Evolutionary conservation across 1,284 basidiomycete species (phyloP).

Genomic region (Schizophyllum amplum): DNA sequence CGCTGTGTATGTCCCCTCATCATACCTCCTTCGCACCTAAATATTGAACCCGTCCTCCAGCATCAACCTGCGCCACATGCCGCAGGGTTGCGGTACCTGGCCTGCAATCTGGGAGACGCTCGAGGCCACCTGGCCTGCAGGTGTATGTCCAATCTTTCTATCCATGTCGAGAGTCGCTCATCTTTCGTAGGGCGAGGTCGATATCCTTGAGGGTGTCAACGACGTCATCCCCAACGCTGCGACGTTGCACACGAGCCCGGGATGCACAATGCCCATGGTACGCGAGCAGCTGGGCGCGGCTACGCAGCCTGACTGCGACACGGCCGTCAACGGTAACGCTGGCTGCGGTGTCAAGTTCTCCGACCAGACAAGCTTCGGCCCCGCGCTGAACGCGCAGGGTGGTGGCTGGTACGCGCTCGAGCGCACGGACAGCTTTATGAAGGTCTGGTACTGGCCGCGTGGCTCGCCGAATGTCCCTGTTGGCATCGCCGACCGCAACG

Average conservation of each 20-base stretch:
- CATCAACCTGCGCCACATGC: conserved; percentile 46
- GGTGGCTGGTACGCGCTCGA: conserved; percentile 57
- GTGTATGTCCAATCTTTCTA: conserved; percentile 20
- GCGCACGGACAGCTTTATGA: conserved; percentile 38
- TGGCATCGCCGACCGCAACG: conserved; percentile 33
- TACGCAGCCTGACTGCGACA: conserved; percentile 40
- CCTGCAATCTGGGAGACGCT: conserved; percentile 29
- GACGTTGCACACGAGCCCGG: conserved; percentile 54
- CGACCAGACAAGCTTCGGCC: conserved; percentile 40
- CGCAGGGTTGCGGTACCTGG: conserved; percentile 44
- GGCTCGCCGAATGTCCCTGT: conserved; percentile 31
- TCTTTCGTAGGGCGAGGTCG: conserved; percentile 47
- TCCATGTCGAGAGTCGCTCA: conserved; percentile 1
- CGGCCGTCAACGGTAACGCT: conserved; percentile 43
- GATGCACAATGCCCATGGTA: conserved; percentile 14
- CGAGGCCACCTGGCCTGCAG: conserved; percentile 40
- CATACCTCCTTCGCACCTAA: conserved; percentile 1
- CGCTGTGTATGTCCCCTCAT: conserved; percentile 37
- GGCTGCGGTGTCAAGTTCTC: conserved; percentile 55
- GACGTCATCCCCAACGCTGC: conserved; percentile 43
- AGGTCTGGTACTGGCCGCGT: conserved; percentile 55
- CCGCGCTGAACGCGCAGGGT: conserved; percentile 48
- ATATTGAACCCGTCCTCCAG: conserved; percentile 19
- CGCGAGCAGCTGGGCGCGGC: conserved; percentile 21
- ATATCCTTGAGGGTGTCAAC: conserved; percentile 67